These are phyloP conservation scores for Dittrichia graveolens DNA, from an alignment of 129 eudicot genomes.

Conservation along the genomic window DNA sequence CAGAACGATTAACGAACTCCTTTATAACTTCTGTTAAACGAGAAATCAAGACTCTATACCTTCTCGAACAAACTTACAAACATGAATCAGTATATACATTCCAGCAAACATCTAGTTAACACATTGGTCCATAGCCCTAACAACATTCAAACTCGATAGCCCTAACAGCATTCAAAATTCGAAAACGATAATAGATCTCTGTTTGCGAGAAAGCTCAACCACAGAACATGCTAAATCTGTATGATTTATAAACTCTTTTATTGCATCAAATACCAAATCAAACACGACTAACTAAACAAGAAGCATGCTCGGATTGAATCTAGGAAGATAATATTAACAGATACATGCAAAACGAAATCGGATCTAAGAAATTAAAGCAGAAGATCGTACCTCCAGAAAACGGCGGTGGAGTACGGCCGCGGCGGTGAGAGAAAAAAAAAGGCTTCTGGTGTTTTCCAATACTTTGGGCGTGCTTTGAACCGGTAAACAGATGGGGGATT, in stretches of 20 bases:
- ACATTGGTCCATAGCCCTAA: constrained; percentile 14
- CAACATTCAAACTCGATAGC: not conserved
- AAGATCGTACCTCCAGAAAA: constrained; percentile 31
- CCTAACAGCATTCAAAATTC: not conserved
- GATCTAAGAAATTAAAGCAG: constrained; percentile 14
- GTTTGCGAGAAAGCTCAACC: not conserved
- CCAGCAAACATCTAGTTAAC: not conserved
- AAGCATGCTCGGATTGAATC: not conserved
- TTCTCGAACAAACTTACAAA: constrained; percentile 20
- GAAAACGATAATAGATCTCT: not conserved
- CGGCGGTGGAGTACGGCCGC: constrained; percentile 21
- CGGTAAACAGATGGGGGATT: not conserved
- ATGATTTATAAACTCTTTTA: not conserved
- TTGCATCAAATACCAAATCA: not conserved
- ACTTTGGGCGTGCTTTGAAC: constrained; percentile 15
- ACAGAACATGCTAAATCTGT: constrained; percentile 12
- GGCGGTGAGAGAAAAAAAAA: constrained; percentile 1
- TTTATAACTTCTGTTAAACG: not conserved
- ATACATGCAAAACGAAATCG: not conserved
- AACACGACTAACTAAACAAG: not conserved
- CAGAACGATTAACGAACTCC: not conserved
- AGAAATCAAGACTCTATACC: not conserved
- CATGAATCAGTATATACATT: not conserved
- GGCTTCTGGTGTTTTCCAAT: constrained; percentile 8
- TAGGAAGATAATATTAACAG: not conserved